These are phyloP conservation scores for Hypoxylon sp. DNA, from an alignment of 2,329 filamentous ascomycete genomes.

Conservation along the genomic window DNA sequence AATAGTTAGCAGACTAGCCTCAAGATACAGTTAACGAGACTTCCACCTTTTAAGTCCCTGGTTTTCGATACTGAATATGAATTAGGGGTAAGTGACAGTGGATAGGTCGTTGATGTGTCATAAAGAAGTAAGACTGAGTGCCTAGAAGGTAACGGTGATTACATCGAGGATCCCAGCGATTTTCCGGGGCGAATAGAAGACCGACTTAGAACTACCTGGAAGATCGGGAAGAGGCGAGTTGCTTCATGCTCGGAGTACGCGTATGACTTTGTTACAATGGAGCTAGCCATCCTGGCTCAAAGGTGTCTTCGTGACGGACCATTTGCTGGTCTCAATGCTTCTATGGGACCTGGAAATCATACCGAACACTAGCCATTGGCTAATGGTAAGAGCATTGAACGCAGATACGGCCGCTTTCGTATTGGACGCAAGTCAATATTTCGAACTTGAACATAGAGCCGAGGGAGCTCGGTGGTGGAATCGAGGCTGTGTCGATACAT, in stretches of 20 bases:
- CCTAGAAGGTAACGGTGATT: conserved; percentile 46
- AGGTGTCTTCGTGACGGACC: conserved; percentile 50
- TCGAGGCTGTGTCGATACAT: conserved; percentile 46
- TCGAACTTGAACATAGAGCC: conserved; percentile 50
- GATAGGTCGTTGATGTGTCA: background rate
- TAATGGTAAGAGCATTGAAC: conserved; percentile 41
- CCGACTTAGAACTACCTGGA: conserved; percentile 42
- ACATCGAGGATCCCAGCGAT: conserved; percentile 36
- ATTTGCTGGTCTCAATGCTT: conserved; percentile 49
- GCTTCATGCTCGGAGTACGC: background rate
- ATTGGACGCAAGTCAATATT: conserved; percentile 44
- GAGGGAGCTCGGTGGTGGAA: conserved; percentile 44
- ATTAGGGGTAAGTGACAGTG: conserved; percentile 40
- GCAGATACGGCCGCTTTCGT: conserved; percentile 25
- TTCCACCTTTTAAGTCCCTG: conserved; percentile 43
- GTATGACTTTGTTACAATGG: background rate
- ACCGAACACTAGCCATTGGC: conserved; percentile 45
- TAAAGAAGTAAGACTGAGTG: conserved; percentile 2
- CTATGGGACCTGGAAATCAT: conserved; percentile 49
- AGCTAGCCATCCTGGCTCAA: conserved; percentile 9
- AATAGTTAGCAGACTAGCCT: conserved; percentile 44
- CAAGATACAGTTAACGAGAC: conserved; percentile 43
- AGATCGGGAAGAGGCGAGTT: conserved; percentile 48
- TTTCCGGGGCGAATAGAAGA: conserved; percentile 37
- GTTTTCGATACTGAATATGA: conserved; percentile 48